Evolutionary conservation across 2,329 filamentous ascomycete genomes (phyloP).

Genomic region (Pyrenochaeta sp.): DNA sequence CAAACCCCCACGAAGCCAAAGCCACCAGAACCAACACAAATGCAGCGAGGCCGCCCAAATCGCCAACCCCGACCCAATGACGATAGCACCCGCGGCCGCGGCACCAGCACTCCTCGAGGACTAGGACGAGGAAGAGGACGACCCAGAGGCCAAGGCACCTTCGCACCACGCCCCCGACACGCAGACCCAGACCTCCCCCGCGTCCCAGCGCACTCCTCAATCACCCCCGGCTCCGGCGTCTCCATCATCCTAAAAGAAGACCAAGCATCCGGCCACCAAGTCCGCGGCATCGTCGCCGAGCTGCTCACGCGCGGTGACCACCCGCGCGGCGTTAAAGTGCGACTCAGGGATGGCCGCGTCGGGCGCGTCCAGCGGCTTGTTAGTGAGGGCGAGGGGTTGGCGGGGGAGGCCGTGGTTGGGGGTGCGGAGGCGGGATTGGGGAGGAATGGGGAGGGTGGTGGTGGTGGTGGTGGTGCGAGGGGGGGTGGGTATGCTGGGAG

Average conservation of each 20-base stretch:
- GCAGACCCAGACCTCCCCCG: conserved; percentile 17
- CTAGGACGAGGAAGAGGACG: conserved; percentile 9
- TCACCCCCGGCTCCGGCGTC: conserved; percentile 69
- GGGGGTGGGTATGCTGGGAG: conserved; percentile 2
- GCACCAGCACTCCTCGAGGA: conserved; percentile 8
- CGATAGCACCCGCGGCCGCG: conserved; percentile 4
- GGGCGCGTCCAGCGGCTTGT: conserved; percentile 74
- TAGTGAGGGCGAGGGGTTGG: conserved; percentile 22
- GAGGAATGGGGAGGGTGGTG: conserved; percentile 30
- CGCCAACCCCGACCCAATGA: conserved; percentile 32
- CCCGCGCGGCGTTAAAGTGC: conserved; percentile 80
- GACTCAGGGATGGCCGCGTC: conserved; percentile 73
- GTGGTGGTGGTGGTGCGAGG: conserved; percentile 8
- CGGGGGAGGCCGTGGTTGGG: conserved; percentile 36
- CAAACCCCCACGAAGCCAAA: too few relatives aligned
- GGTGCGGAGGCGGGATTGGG: conserved; percentile 32
- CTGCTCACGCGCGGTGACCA: conserved; percentile 77
- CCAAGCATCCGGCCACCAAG: conserved; percentile 75
- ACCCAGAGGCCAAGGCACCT: neutral
- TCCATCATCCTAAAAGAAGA: conserved; percentile 79
- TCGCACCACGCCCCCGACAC: conserved; percentile 6
- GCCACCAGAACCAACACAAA: conserved; percentile 1
- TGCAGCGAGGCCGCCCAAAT: conserved; percentile 31
- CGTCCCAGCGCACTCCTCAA: conserved; percentile 27
- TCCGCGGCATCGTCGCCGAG: conserved; percentile 70